A percentile compares a stretch with the other conserved stretches of the same genome.
Conservation (phyloP, 2,329 filamentous ascomycete genomes). For the Cladosporium sp. region DNA sequence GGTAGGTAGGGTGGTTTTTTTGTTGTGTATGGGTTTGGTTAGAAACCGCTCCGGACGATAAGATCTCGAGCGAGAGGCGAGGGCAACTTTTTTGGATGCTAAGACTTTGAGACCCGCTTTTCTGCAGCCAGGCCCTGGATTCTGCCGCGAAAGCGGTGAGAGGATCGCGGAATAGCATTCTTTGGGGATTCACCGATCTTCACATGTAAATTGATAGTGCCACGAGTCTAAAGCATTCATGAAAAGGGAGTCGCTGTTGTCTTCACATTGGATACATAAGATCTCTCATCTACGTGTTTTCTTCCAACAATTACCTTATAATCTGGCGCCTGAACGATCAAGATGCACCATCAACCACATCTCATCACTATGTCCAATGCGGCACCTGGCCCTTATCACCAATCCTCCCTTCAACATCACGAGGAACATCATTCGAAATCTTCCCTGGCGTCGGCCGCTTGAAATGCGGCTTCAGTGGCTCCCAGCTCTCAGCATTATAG, state of each 20-base stretch:
- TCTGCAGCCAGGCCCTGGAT: neutral
- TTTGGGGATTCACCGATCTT: too few relatives aligned
- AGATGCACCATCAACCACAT: neutral
- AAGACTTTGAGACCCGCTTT: neutral
- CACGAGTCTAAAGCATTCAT: too few relatives aligned
- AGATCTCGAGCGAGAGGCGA: constrained; percentile 4
- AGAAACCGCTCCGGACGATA: neutral
- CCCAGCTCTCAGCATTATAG: constrained; percentile 82
- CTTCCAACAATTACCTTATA: too few relatives aligned
- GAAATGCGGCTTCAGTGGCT: constrained; percentile 45
- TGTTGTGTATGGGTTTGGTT: too few relatives aligned
- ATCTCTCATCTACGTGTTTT: too few relatives aligned
- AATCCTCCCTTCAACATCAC: constrained; percentile 18
- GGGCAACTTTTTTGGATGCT: constrained; percentile 3
- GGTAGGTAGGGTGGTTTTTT: too few relatives aligned
- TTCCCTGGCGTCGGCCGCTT: constrained; percentile 16
- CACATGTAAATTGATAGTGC: too few relatives aligned
- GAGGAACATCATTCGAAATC: constrained; percentile 19
- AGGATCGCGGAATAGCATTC: too few relatives aligned
- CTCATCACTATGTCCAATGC: constrained; percentile 20
- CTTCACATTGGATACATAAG: too few relatives aligned
- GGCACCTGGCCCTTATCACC: constrained; percentile 26
- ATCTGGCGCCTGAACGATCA: too few relatives aligned
- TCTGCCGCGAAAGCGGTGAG: constrained; percentile 8
- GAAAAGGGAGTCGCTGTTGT: too few relatives aligned